Conservation (phyloP, 441 rosid genomes). For the Kokia cookei region DNA sequence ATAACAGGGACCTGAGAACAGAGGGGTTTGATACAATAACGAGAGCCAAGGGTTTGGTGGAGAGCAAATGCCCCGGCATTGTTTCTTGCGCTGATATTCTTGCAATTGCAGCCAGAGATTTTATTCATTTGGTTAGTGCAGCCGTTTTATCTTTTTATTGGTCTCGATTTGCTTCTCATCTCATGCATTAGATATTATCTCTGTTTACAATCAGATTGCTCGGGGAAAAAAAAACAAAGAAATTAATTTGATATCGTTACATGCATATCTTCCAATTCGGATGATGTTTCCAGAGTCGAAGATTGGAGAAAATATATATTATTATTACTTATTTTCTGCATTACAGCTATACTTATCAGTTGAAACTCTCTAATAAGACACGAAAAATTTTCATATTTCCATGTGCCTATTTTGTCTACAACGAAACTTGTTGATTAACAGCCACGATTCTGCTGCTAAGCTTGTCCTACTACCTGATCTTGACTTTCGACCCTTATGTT, state of each 20-base stretch:
- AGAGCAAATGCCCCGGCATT: constrained; percentile 49
- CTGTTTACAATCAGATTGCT: not conserved
- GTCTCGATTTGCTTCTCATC: not conserved
- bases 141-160: not conserved
- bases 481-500: not conserved
- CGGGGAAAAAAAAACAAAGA: not conserved
- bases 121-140: constrained; percentile 32
- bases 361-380: not conserved
- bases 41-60: constrained; percentile 49
- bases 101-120: constrained; percentile 48
- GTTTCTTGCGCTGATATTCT: constrained; percentile 50
- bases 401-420: constrained; percentile 10
- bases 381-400: constrained; percentile 2
- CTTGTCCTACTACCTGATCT: not conserved
- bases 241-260: not conserved
- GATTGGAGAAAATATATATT: not conserved
- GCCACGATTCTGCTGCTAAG: not conserved
- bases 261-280: not conserved
- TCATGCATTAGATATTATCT: not conserved
- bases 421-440: not conserved
- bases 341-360: not conserved
- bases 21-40: constrained; percentile 47
- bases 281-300: not conserved
- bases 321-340: not conserved
- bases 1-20: constrained; percentile 41